These are phyloP conservation scores for Sapria himalayana DNA, from an alignment of 345 rosid species.

Conservation along the genomic window DNA sequence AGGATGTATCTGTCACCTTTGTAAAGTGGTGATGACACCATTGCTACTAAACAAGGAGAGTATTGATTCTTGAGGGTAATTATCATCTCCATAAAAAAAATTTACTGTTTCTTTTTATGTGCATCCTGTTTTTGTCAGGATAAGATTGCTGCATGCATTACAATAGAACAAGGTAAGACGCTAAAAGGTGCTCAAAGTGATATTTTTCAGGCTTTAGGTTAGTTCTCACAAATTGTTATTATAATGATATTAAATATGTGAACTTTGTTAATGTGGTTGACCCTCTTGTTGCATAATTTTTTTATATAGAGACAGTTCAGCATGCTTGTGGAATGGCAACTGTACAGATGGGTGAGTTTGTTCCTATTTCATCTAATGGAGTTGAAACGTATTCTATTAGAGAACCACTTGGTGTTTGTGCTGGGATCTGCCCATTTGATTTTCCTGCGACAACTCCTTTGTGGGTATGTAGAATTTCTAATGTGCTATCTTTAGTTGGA, in stretches of 20 bases:
- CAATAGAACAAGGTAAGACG: slow-evolving; percentile 18
- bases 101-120: too few species aligned
- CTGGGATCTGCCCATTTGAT: slow-evolving; percentile 23
- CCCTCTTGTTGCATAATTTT: slow-evolving; percentile 5
- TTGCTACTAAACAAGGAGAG: too few species aligned
- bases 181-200: slow-evolving; percentile 18
- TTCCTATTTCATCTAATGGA: slow-evolving; percentile 20
- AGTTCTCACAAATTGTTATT: slow-evolving; percentile 4
- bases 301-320: slow-evolving; percentile 21
- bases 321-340: slow-evolving; percentile 27
- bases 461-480: slow-evolving; percentile 28
- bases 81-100: too few species aligned
- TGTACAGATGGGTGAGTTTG: slow-evolving; percentile 22
- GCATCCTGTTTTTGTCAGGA: slow-evolving; percentile 13
- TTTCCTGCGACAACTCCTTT: slow-evolving; percentile 18
- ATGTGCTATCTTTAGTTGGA: slow-evolving; percentile 7
- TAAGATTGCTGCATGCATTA: slow-evolving; percentile 20
- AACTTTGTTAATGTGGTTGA: slow-evolving; percentile 4
- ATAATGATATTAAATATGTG: neutral
- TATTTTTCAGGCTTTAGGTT: slow-evolving; percentile 21
- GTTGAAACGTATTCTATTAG: slow-evolving; percentile 21
- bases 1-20: too few species aligned
- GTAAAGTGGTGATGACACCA: too few species aligned
- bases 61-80: too few species aligned
- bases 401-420: slow-evolving; percentile 30